Base-by-base conservation (phyloP, 805 yeast species). In the Teunomyces funiuensis region DNA sequence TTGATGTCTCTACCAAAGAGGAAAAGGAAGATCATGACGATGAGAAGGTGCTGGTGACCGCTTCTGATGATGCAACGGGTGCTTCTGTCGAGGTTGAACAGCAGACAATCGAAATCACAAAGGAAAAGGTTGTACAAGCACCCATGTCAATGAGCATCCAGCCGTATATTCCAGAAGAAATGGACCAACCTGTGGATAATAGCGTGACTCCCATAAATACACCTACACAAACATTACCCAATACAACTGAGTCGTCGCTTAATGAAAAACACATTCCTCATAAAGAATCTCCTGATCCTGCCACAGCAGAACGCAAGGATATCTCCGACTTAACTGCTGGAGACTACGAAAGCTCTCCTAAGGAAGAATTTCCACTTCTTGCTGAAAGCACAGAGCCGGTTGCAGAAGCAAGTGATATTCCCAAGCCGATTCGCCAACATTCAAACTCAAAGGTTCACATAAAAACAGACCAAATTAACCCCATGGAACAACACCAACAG, bases 401-500 rank as follows among this genome's bases (percentile, higher is more conserved):
- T 8, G 6, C 30, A 6, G 7, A 10, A 14, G 9, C 14, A 17
- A 7, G 25, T 6, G 34, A 31, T 11, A 20, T 13, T 18, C 34
- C 34, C 7, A 31, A 10, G 19, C 34, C 34, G 11, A 31, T 31
- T 3, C 34, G 34, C 16, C 34, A 31, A 19, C 34, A 31, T 16
- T 31, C 34, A 11, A 31, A 15, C 22, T 31, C 34, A 9, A 33
- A 25, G 15, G 28, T 23, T 11, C 37, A 14, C 25, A 25, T 33
- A 22, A 33, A 22, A 14, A 22, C 37, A 6, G 37, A 22, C 28
- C 37, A 33, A 31, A 31, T 31, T 11, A 31, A 61, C 40, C 65
- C 72, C 3, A 46, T 51, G 4, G 68, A 69, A 33, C 73, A 67
- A 38, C 58, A 66, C 36, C 71, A 66, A 40, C 69, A 59, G 39